Conservation (phyloP, 805 yeast genomes). For the Torulaspora maleeae region DNA sequence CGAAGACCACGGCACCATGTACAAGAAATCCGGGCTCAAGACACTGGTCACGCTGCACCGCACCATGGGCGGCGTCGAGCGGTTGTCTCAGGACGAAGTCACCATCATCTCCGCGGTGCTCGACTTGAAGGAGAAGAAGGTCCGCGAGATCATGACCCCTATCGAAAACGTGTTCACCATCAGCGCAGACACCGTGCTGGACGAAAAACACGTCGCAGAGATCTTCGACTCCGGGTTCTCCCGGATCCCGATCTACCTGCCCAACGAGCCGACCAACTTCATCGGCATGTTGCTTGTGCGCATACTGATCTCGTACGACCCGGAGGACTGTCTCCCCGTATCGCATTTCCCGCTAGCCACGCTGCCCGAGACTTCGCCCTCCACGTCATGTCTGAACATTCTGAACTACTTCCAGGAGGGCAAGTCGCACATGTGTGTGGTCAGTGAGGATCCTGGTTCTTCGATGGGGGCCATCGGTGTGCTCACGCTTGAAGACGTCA, state of each 20-base stretch:
- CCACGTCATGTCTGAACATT: constrained; percentile 89
- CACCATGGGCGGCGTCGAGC: constrained; percentile 94
- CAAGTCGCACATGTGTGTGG: constrained; percentile 94
- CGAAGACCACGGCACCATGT: constrained; percentile 93
- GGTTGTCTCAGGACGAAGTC: constrained; percentile 91
- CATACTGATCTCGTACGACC: constrained; percentile 90
- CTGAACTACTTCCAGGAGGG: constrained; percentile 97
- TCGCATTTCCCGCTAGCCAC: constrained; percentile 94
- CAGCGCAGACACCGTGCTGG: constrained; percentile 75
- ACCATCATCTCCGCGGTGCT: constrained; percentile 91
- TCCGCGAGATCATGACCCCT: constrained; percentile 88
- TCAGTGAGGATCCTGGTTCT: constrained; percentile 78
- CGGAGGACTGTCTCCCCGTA: constrained; percentile 90
- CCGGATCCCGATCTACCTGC: constrained; percentile 88
- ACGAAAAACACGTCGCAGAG: constrained; percentile 80
- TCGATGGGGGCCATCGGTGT: constrained; percentile 85
- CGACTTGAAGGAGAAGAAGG: constrained; percentile 88
- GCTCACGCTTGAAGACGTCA: constrained; percentile 92
- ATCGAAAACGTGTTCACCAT: constrained; percentile 83
- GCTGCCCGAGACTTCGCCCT: constrained; percentile 87
- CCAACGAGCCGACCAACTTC: constrained; percentile 83
- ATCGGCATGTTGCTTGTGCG: constrained; percentile 94
- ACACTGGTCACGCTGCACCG: constrained; percentile 88
- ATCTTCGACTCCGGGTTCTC: constrained; percentile 93
- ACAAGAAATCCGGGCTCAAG: constrained; percentile 87